Percentiles rank a stretch among this genome's conserved stretches.
These are phyloP conservation scores for Trichoderma sp. DNA, from an alignment of 2,329 filamentous ascomycete species.

Conservation along the genomic window DNA sequence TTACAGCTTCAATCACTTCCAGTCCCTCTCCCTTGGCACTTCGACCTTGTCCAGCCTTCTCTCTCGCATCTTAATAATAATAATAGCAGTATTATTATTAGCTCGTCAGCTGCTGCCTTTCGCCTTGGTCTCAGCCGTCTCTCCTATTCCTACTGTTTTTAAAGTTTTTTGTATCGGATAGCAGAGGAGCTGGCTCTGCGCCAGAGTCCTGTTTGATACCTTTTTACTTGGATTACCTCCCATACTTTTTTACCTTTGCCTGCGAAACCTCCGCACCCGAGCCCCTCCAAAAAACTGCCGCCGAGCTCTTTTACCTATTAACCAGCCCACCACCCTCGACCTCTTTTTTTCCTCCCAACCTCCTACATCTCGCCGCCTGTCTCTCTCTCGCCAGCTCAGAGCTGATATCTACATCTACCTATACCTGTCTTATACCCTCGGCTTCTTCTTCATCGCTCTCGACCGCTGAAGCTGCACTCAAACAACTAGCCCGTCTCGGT, in stretches of 20 bases:
- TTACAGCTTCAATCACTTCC: constrained; percentile 15
- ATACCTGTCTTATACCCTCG: neutral
- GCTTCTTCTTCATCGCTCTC: neutral
- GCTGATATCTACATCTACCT: neutral
- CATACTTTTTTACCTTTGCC: neutral
- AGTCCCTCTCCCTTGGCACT: constrained; percentile 1
- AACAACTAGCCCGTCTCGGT: constrained; percentile 3
- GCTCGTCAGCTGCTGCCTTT: constrained; percentile 8
- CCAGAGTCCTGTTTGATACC: constrained; percentile 15
- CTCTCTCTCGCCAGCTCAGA: neutral
- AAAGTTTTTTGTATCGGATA: neutral
- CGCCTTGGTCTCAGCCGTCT: neutral
- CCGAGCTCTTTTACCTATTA: neutral
- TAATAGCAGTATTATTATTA: constrained; percentile 7
- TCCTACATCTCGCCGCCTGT: neutral
- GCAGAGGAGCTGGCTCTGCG: constrained; percentile 20
- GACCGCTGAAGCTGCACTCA: neutral
- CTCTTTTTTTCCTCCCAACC: neutral
- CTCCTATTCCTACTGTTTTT: neutral
- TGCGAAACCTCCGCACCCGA: constrained; percentile 4
- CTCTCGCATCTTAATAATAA: constrained; percentile 8
- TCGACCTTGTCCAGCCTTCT: neutral
- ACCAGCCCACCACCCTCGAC: neutral
- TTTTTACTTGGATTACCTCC: neutral
- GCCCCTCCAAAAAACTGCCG: constrained; percentile 16